These are phyloP conservation scores for Tylopilus rubrobrunneus DNA, from an alignment of 768 basidiomycete genomes.

Conservation along the genomic window DNA sequence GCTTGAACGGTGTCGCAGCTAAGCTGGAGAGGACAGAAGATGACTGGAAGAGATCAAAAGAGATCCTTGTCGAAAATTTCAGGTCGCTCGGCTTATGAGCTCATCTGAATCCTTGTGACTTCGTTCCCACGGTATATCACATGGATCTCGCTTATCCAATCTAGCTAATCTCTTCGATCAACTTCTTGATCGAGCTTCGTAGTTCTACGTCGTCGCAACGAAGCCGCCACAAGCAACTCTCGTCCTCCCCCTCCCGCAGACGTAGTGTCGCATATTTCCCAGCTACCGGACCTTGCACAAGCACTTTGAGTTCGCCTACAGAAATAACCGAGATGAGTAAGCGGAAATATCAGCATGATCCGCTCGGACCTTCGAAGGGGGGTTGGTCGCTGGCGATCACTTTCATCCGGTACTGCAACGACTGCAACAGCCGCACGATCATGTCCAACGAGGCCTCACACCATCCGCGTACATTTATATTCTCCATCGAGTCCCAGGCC, in stretches of 20 bases:
- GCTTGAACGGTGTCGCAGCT: conserved; percentile 16
- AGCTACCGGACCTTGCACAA: conserved; percentile 34
- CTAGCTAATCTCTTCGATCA: conserved; percentile 30
- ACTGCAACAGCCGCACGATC: conserved; percentile 52
- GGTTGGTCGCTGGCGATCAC: conserved; percentile 51
- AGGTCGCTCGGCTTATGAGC: not conserved
- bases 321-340: conserved; percentile 3
- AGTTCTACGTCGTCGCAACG: conserved; percentile 48
- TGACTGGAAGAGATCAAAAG: not conserved
- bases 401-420: conserved; percentile 40
- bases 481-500: conserved; percentile 53
- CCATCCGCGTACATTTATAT: conserved; percentile 60
- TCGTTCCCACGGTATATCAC: not conserved
- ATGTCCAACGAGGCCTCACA: conserved; percentile 52
- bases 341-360: not conserved
- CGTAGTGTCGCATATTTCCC: conserved; percentile 42
- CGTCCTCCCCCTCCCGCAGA: conserved; percentile 61
- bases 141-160: not conserved
- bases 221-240: conserved; percentile 69
- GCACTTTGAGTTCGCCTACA: conserved; percentile 64
- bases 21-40: not conserved
- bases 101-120: not conserved
- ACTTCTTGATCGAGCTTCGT: conserved; percentile 41
- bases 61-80: conserved; percentile 15
- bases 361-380: conserved; percentile 56